Evolutionary conservation across 2,329 filamentous ascomycete species (phyloP).

Genomic region (Cladosporium cucumerinum): DNA sequence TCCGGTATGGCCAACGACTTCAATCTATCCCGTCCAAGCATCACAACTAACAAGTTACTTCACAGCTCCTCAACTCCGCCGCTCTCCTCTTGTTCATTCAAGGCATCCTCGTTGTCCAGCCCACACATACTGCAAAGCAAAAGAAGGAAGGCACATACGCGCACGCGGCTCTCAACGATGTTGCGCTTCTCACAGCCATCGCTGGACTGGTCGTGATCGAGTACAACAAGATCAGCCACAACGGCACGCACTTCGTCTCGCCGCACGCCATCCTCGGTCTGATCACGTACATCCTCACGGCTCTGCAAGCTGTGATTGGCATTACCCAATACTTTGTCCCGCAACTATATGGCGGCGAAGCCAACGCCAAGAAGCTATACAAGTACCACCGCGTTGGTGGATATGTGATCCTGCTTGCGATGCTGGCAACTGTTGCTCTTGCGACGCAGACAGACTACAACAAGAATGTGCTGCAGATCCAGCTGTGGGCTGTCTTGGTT

Average conservation of each 20-base stretch:
- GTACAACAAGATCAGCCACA: constrained; percentile 73
- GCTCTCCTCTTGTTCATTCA: constrained; percentile 74
- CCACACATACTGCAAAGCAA: constrained; percentile 72
- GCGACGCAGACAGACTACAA: constrained; percentile 77
- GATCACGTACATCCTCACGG: constrained; percentile 65
- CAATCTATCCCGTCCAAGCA: not conserved
- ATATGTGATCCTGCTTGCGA: constrained; percentile 67
- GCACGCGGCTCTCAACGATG: constrained; percentile 68
- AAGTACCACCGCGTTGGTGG: constrained; percentile 83
- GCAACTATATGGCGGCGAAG: constrained; percentile 69
- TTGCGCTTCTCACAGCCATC: constrained; percentile 60
- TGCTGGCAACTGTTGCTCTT: constrained; percentile 70
- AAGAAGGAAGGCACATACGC: constrained; percentile 62
- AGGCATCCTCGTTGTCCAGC: constrained; percentile 80
- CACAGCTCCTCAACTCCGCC: constrained; percentile 43
- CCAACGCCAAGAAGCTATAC: constrained; percentile 77
- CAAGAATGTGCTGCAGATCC: constrained; percentile 63
- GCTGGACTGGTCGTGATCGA: constrained; percentile 70
- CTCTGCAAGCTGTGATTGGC: constrained; percentile 73
- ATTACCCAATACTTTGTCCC: constrained; percentile 79
- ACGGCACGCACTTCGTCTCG: constrained; percentile 71
- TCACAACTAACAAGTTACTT: not conserved
- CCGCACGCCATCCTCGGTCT: constrained; percentile 81
- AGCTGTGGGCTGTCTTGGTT: constrained; percentile 72
- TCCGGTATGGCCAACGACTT: constrained; percentile 58